A percentile compares a stretch with the other conserved stretches of the same genome.
These are phyloP conservation scores for Zea luxurians DNA, from an alignment of 176 grass and related monocot genomes.

Conservation along the genomic window DNA sequence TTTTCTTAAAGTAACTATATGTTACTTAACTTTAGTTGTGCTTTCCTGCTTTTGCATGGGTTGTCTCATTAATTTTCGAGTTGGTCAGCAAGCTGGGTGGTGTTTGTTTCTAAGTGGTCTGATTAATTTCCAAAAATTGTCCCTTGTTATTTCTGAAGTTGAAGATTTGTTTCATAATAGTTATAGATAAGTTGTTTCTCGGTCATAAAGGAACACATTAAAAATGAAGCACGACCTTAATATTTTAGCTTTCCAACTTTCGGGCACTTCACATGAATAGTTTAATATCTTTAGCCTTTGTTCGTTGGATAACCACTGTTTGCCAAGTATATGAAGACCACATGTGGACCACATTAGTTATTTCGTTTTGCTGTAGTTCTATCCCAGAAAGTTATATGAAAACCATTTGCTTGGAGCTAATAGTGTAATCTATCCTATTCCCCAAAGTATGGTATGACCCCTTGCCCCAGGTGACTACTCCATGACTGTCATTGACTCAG, in stretches of 20 bases:
- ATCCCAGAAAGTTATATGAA: neutral
- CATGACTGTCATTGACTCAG: neutral
- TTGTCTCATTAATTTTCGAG: constrained; percentile 3
- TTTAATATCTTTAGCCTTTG: neutral
- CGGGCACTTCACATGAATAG: neutral
- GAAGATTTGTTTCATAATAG: neutral
- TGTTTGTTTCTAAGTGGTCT: neutral
- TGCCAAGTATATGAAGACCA: neutral
- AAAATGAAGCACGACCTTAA: neutral
- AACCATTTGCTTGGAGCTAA: neutral
- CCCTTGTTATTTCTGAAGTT: neutral
- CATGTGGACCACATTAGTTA: neutral
- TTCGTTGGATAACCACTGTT: neutral
- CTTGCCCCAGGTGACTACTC: neutral
- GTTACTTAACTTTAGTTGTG: neutral
- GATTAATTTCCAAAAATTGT: neutral
- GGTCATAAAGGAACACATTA: neutral
- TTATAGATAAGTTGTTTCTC: constrained; percentile 7
- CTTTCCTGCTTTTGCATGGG: neutral
- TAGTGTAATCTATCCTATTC: neutral
- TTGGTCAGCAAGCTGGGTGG: neutral
- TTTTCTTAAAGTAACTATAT: constrained; percentile 15
- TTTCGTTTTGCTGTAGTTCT: neutral
- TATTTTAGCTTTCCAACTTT: constrained; percentile 20
- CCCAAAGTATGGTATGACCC: neutral